Evolutionary conservation across 805 yeast species (phyloP), one percentile per base, ranked within the genome.

Genomic region (Monosporozyma servazzii): DNA sequence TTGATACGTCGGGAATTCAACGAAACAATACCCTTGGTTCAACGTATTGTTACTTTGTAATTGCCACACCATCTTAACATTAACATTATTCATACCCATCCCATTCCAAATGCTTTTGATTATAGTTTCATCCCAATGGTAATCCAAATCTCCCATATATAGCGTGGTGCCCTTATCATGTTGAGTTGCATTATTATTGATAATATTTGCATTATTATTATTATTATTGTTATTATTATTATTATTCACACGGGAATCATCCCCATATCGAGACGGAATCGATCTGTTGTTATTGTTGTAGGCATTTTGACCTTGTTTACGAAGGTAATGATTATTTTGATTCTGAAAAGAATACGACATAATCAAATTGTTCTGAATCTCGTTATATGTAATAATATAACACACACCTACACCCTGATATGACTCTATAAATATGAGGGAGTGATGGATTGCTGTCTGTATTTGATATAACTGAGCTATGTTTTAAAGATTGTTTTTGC

Each of bases 111-210:
- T 77, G 53, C 78, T 77, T 47, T 74, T 74, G 49, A 90, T 76
- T 11, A 77, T 71, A 40, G 71, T 65, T 63, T 89, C 96, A 54
- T 85, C 87, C 89, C 96, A 86, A 64, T 78, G 73, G 9, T 86
- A 86, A 58, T 88, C 96, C 45, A 89, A 70, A 60, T 88, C 96
- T 21, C 96, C 97, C 96, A 89, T 90, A 85, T 90, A 86, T 48
- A 86, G 62, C 51, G 71, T 74, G 11, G 27, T 66, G 50, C 36
- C 4, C 29, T 2, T 11, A 20, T 40, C 11, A 17, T 37, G 20
- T 2, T n/a, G 21, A 20, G 23, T 7, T 41, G 17, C 7, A 8
- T 25, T 25, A 5, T 25, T 25, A 25, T 25, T 25, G 7, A 5
- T 25, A 7, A 25, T 21, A 15, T 6, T 39, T 5, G 13, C 10